These are phyloP conservation scores for Debaryomycetaceae sp. DNA, from an alignment of 1,139 yeast genomes.

Conservation along the genomic window DNA sequence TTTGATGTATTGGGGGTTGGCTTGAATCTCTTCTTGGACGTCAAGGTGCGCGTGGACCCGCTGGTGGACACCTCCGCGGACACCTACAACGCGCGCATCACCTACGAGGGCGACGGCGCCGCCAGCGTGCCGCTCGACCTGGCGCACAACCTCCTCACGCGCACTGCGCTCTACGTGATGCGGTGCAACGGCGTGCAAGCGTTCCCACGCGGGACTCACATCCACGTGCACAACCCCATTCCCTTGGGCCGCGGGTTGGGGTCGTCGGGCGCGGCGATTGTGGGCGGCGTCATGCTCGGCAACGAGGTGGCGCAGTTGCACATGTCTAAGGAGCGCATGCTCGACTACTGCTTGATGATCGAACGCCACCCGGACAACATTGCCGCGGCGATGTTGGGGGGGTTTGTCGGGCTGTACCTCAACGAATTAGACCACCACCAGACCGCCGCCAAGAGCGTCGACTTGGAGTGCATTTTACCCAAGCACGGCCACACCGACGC, in stretches of 20 bases:
- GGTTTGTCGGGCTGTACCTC: constrained; percentile 92
- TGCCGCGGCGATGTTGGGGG: constrained; percentile 99
- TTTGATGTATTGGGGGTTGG: constrained; percentile 95
- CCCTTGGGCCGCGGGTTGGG: constrained; percentile 97
- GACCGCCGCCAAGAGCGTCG: constrained; percentile 70
- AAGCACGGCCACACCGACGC: constrained; percentile 70
- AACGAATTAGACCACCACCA: constrained; percentile 74
- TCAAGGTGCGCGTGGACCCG: constrained; percentile 63
- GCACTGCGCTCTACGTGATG: constrained; percentile 86
- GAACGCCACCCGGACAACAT: constrained; percentile 98
- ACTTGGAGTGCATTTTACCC: constrained; percentile 79
- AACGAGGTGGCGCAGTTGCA: constrained; percentile 75
- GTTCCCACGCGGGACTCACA: constrained; percentile 82
- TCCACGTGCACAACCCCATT: constrained; percentile 82
- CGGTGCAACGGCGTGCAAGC: constrained; percentile 70
- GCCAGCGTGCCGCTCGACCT: constrained; percentile 72
- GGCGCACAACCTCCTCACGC: constrained; percentile 78
- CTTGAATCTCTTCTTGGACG: constrained; percentile 64
- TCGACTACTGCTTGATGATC: constrained; percentile 93
- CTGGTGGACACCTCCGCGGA: constrained; percentile 47
- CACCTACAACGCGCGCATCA: constrained; percentile 63
- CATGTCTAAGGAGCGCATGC: constrained; percentile 72
- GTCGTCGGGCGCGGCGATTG: constrained; percentile 98
- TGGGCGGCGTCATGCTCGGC: constrained; percentile 92
- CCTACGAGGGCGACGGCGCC: constrained; percentile 76